These are phyloP conservation scores for Panaeolus cyanescens DNA, from an alignment of 768 basidiomycete species.

Conservation along the genomic window DNA sequence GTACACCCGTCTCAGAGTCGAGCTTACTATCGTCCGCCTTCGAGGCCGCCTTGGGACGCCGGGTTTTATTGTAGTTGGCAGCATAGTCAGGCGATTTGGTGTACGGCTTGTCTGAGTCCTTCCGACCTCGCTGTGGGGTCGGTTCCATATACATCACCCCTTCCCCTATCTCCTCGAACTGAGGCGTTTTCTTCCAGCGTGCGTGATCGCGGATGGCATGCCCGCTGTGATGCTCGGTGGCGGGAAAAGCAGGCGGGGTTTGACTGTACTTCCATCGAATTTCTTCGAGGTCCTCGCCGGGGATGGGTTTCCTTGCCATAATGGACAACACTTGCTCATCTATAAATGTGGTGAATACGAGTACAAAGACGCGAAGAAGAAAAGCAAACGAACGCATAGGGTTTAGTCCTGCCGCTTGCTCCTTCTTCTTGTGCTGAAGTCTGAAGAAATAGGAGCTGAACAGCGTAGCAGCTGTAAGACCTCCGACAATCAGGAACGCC, in stretches of 20 bases:
- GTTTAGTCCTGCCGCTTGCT: slow-evolving; percentile 25
- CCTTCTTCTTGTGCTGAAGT: slow-evolving; percentile 24
- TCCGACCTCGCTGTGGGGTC: slow-evolving; percentile 29
- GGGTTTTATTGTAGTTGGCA: slow-evolving; percentile 32
- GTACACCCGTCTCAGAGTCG: too few relatives aligned
- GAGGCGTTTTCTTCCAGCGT: slow-evolving; percentile 19
- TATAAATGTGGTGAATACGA: slow-evolving; percentile 6
- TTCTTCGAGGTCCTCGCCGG: slow-evolving; percentile 12
- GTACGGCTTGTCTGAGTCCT: slow-evolving; percentile 25
- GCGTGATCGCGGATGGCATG: slow-evolving; percentile 26
- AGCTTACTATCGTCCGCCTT: not conserved
- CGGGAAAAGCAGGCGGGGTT: slow-evolving; percentile 15
- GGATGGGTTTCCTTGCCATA: slow-evolving; percentile 16
- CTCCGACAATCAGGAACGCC: slow-evolving; percentile 30
- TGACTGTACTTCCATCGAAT: slow-evolving; percentile 13
- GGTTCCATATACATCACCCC: slow-evolving; percentile 25
- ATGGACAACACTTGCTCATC: slow-evolving; percentile 34
- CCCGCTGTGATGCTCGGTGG: slow-evolving; percentile 25
- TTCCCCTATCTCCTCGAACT: slow-evolving; percentile 13
- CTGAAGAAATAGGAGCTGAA: slow-evolving; percentile 31
- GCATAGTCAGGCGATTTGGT: slow-evolving; percentile 36
- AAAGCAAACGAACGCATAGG: slow-evolving; percentile 28
- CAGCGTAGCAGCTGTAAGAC: slow-evolving; percentile 26
- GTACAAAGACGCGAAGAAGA: not conserved
- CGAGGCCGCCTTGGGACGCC: slow-evolving; percentile 5